Evolutionary conservation across 1,284 basidiomycete genomes (phyloP), one percentile per base, ranked within the genome.

Genomic region (Chiua sp.): DNA sequence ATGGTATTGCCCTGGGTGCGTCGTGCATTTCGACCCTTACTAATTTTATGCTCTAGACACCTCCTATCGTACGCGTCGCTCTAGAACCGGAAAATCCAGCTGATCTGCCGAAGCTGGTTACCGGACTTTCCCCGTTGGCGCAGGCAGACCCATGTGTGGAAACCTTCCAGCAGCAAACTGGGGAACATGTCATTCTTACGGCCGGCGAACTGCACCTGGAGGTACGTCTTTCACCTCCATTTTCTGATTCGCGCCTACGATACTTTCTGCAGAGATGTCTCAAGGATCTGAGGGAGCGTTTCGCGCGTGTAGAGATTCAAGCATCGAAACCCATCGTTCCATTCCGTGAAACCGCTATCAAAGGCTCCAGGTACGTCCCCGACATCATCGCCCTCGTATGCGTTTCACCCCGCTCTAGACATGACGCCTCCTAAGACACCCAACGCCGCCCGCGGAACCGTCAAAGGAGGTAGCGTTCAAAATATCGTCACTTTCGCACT

Each of bases 91-190:
- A 81, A 39, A 84, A 88, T 55, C 94, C 97, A 13, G 91, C 87
- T n/a, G 94, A 99, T 72, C 93, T 99, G 88, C 91, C 90, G 2
- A 96, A 95, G 73, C 83, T 99, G 20, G 84, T 98, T 39, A 85
- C 85, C 55, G 98, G 98, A 1, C 79, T 99, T 55, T 92, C 91
- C 67, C 80, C 99, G 35, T 86, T 99, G 33, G 93, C 93, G 69
- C 96, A 98, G 75, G 91, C 96, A 7, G 98, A 99, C 77, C 97
- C 98, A 2, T 99, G 96, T 68, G 97, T 98, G 20, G 95, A 99
- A 75, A 96, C 93, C 0, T 92, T 98, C 72, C 94, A 98, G 63
- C 97, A 99, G 76, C 89, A 95, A 69, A 98, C 96, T 0, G 98
- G 98, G 47, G 98, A 99, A 77, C 93, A 98, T 75, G 98, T 99